Conservation (phyloP, 805 yeast species). For the Candida sphagnicola region DNA sequence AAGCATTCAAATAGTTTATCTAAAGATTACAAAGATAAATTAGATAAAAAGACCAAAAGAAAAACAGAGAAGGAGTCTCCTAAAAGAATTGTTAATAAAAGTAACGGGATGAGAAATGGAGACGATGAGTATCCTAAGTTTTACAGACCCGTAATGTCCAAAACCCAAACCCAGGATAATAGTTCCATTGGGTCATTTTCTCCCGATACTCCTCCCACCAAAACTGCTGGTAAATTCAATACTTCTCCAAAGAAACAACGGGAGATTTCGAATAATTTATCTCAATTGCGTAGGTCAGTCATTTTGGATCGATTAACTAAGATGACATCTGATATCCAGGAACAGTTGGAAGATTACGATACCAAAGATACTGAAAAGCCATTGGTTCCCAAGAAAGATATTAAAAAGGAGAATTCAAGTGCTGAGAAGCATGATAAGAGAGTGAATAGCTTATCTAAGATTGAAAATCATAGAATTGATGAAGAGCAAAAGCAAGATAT, state of each 20-base stretch:
- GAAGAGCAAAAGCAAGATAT: not conserved
- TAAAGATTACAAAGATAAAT: slow-evolving; percentile 2
- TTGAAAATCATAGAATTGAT: too few species aligned
- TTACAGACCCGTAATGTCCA: slow-evolving; percentile 1
- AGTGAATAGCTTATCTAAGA: too few species aligned
- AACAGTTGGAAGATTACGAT: slow-evolving; percentile 21
- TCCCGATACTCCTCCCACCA: slow-evolving; percentile 32
- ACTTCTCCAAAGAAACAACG: slow-evolving; percentile 7
- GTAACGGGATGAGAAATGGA: not conserved
- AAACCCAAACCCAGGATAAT: slow-evolving; percentile 11
- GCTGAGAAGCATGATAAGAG: too few species aligned
- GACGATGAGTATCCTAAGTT: slow-evolving; percentile 1
- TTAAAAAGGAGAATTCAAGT: too few species aligned
- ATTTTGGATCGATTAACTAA: slow-evolving; percentile 36
- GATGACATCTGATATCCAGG: slow-evolving; percentile 35
- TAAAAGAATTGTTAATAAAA: slow-evolving; percentile 1
- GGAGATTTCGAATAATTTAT: slow-evolving; percentile 8
- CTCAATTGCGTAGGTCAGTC: slow-evolving; percentile 28
- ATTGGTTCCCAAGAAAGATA: too few species aligned
- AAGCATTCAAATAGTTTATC: slow-evolving; percentile 2
- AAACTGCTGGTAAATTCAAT: slow-evolving; percentile 4
- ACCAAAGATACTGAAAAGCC: not conserved
- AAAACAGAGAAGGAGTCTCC: slow-evolving; percentile 1
- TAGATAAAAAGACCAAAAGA: slow-evolving; percentile 1
- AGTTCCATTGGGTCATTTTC: slow-evolving; percentile 35